A percentile compares a stretch with the other conserved stretches of the same genome.
Conservation (phyloP, 495 filamentous ascomycete genomes). For the Pseudevernia furfuracea region DNA sequence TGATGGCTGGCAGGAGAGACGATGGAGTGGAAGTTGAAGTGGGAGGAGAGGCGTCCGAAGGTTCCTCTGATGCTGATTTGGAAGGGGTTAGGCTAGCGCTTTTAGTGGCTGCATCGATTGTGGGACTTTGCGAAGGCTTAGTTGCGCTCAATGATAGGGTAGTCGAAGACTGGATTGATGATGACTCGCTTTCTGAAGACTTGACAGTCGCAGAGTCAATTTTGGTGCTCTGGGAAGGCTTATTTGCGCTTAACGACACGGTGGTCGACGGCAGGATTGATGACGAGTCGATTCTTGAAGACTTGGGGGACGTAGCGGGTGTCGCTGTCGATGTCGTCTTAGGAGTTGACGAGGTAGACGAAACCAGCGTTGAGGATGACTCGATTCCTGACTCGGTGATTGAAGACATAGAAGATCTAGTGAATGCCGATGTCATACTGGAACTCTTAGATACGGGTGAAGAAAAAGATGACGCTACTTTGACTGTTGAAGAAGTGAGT, state of each 20-base stretch:
- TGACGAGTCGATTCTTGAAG: neutral
- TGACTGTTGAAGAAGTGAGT: no score
- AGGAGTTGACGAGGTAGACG: neutral
- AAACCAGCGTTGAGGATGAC: neutral
- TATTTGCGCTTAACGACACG: neutral
- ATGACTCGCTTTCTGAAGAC: neutral
- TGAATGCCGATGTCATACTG: neutral
- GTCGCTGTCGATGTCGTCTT: neutral
- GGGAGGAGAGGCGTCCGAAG: neutral
- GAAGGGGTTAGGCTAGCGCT: neutral
- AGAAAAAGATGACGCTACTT: neutral
- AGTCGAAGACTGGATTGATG: neutral
- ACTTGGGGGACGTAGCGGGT: neutral
- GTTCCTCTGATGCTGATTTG: neutral
- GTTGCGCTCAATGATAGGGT: neutral
- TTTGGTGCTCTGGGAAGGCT: neutral
- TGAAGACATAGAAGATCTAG: neutral
- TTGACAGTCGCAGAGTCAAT: neutral
- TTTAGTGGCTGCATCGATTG: neutral
- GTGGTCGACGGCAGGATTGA: neutral
- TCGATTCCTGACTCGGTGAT: neutral
- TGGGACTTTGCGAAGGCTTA: neutral
- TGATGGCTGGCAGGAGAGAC: neutral
- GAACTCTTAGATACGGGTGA: neutral
- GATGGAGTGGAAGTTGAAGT: neutral